Evolutionary conservation across 1,284 basidiomycete species (phyloP).

Genomic region (Schizophyllum commune): DNA sequence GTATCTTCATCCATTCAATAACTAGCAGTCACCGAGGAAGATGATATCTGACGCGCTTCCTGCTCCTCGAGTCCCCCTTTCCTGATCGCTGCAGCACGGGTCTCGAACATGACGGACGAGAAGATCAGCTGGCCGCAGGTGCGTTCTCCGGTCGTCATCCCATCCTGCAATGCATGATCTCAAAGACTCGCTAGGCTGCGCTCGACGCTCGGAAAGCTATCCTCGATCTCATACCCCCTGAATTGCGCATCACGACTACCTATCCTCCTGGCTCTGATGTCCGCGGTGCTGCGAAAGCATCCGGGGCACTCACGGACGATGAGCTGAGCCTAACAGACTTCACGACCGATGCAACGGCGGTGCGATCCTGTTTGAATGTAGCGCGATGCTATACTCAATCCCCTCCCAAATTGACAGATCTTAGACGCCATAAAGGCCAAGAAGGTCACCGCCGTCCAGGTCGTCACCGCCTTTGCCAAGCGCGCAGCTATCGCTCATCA

Average conservation of each 20-base stretch:
- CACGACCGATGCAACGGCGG: constrained; percentile 12
- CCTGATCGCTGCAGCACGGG: background rate
- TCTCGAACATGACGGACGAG: background rate
- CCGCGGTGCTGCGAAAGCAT: constrained; percentile 11
- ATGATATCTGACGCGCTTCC: background rate
- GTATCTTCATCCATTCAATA: background rate
- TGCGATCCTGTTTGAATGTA: constrained; percentile 2
- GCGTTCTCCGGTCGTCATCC: background rate
- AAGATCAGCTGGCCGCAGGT: background rate
- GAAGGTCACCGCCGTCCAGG: constrained; percentile 18
- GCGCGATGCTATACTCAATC: background rate
- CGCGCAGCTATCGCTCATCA: constrained; percentile 22
- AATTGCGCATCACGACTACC: background rate
- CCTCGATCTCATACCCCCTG: background rate
- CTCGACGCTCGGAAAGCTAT: background rate
- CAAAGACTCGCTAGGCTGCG: background rate
- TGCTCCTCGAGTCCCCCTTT: background rate
- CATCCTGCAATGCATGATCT: background rate
- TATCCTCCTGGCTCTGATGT: constrained; percentile 16
- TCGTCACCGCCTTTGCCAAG: constrained; percentile 19
- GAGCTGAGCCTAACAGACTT: constrained; percentile 14
- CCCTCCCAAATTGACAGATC: constrained; percentile 6
- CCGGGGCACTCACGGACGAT: constrained; percentile 10
- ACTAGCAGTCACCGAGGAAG: background rate
- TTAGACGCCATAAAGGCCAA: constrained; percentile 12